These are phyloP conservation scores for Diutina ranongensis DNA, from an alignment of 1,139 yeast species.

Conservation along the genomic window DNA sequence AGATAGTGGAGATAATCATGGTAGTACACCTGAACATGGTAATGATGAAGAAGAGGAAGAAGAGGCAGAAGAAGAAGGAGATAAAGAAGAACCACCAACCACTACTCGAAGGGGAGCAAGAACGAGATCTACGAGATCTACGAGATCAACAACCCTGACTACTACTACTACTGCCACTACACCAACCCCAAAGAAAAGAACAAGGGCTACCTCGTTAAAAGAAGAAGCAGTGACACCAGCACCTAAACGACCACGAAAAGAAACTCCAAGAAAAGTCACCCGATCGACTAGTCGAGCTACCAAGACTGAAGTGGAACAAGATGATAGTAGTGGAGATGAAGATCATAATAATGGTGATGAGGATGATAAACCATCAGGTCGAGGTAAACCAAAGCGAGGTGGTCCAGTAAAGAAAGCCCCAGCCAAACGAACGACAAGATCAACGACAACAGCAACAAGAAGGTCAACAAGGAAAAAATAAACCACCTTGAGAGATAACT, in stretches of 20 bases:
- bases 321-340: not conserved
- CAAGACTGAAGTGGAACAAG: too few species aligned
- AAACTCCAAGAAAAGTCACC: not conserved
- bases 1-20: too few species aligned
- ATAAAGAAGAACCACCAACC: not conserved
- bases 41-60: not conserved
- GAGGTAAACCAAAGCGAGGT: not conserved
- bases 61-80: not conserved
- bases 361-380: not conserved
- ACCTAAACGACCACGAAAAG: not conserved
- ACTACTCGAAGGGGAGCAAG: not conserved
- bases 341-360: not conserved
- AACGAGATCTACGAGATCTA: not conserved
- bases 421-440: not conserved
- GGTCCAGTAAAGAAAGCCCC: not conserved
- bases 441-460: not conserved
- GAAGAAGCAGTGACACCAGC: not conserved
- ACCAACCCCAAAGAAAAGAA: not conserved
- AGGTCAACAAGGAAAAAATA: constrained; percentile 2
- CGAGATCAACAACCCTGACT: not conserved
- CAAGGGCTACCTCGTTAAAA: not conserved
- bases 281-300: not conserved
- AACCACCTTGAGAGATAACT: too few species aligned
- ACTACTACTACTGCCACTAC: too few species aligned
- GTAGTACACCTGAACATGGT: too few species aligned